Percentiles rank a stretch among this genome's conserved stretches.
Evolutionary conservation across 1,284 basidiomycete species (phyloP).

Genomic region (Moniliella sp.): DNA sequence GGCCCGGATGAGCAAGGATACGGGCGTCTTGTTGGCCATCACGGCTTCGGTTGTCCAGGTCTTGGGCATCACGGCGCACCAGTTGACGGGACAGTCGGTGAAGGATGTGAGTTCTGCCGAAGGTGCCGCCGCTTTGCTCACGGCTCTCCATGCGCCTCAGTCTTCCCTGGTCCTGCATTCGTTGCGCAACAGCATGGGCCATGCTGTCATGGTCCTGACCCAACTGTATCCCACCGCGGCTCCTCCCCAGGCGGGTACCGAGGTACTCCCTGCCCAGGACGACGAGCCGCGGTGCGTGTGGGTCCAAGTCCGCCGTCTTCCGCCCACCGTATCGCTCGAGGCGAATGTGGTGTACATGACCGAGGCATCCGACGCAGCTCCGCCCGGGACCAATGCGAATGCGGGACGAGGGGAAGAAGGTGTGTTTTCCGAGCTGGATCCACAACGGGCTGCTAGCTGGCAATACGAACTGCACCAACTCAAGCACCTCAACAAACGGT

Average conservation of each 20-base stretch:
- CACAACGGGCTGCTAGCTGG: slow-evolving; percentile 16
- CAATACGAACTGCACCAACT: slow-evolving; percentile 27
- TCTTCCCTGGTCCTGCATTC: slow-evolving; percentile 13
- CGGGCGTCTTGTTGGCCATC: slow-evolving; percentile 15
- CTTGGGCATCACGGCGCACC: slow-evolving; percentile 7
- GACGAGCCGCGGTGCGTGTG: no score
- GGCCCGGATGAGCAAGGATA: slow-evolving; percentile 19
- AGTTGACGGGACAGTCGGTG: slow-evolving; percentile 14
- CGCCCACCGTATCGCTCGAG: background rate
- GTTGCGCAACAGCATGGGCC: slow-evolving; percentile 9
- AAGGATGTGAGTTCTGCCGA: slow-evolving; percentile 15
- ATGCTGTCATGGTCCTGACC: slow-evolving; percentile 10
- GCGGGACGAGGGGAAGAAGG: no score
- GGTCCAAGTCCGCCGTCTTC: background rate
- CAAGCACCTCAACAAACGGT: slow-evolving; percentile 20
- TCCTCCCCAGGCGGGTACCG: no score
- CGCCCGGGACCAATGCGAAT: background rate
- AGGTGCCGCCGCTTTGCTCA: slow-evolving; percentile 11
- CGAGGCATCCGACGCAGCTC: background rate
- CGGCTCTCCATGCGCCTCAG: slow-evolving; percentile 11
- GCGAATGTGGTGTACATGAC: background rate
- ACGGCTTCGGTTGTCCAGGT: slow-evolving; percentile 12
- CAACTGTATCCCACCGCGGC: slow-evolving; percentile 21
- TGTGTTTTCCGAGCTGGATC: slow-evolving; percentile 25
- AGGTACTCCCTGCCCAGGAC: no score